A percentile compares a stretch with the other conserved stretches of the same genome.
Evolutionary conservation across 2,329 filamentous ascomycete species (phyloP).

Genomic region (Domatiomyces globalis): DNA sequence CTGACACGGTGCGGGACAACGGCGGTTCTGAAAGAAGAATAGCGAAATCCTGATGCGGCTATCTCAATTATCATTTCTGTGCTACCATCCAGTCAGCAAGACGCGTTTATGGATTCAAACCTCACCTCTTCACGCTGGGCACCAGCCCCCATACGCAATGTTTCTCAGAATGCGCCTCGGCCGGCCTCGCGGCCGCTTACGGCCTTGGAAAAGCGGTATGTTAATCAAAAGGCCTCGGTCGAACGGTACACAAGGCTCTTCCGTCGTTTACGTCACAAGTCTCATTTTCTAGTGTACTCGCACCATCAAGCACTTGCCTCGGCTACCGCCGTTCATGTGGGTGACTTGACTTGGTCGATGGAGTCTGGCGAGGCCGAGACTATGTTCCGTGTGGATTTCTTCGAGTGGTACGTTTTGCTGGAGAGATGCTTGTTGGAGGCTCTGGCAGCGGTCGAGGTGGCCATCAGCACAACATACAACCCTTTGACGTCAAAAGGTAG

Average conservation of each 20-base stretch:
- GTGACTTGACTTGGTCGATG: background rate
- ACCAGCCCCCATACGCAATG: background rate
- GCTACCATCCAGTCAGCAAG: background rate
- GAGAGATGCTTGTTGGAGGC: constrained; percentile 57
- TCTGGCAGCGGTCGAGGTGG: constrained; percentile 49
- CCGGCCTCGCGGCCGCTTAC: background rate
- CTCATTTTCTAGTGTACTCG: background rate
- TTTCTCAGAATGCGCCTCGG: background rate
- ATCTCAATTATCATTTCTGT: background rate
- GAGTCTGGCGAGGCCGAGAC: constrained; percentile 34
- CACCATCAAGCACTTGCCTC: background rate
- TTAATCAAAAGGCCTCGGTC: background rate
- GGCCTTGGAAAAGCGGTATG: background rate
- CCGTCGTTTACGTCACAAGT: background rate
- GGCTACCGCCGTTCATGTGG: background rate
- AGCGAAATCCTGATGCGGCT: background rate
- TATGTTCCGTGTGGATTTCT: constrained; percentile 67
- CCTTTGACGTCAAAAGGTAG: constrained; percentile 11
- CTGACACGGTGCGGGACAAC: background rate
- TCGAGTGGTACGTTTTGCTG: constrained; percentile 60
- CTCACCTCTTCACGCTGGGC: background rate
- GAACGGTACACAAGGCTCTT: background rate
- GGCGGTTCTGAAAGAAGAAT: background rate
- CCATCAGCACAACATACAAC: constrained; percentile 33
- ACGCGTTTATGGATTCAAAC: background rate